Base-by-base conservation (phyloP, 1,284 basidiomycete species). In the Ustilago trichophora region DNA sequence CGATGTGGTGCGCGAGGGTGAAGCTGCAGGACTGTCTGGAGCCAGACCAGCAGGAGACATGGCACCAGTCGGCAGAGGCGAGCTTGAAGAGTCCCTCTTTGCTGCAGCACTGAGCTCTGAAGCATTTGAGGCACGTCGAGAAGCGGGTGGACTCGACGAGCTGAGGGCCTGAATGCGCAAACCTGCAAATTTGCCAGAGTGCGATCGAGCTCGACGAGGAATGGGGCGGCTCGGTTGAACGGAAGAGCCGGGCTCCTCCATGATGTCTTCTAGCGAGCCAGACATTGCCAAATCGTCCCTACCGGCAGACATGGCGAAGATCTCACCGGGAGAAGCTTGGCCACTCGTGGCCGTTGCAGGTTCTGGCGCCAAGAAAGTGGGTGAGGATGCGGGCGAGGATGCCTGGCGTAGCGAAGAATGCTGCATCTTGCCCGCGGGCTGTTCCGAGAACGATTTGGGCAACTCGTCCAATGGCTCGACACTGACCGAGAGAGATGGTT, bases 101-200 rank as follows among this genome's bases (percentile, higher is more conserved):
- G 15, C n/a, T 15, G 46, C 33, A 33, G 38, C 42, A n/a, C 32
- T 21, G 6, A 48, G 34, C 25, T 34, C 25, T 11, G 51, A 51
- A 16, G 49, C 45, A 7, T 42, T 40, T 13, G 64, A 67, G 25
- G 47, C 24, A 7, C 63, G 47, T 35, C 63, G 52, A 13, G 56
- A 56, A 16, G 43, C 8, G 11, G 52, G 32, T 3, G 53, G 44
- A 29, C 49, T 55, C 8, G 51, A 36, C 15, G 55, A 21, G 16
- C 42, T 42, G 48, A 63, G 41, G 8, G 66, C 59, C 27, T 55
- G 59, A 34, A 69, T 69, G 27, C 66, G 59, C 16, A 69, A 34
- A 4, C 46, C 66, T 6, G 66, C 66, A 40, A 59, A 69, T 41
- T 57, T 69, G 59, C 66, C 66, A 8, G 66, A 69, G 8, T 54